A percentile compares a stretch with the other conserved stretches of the same genome.
Conservation (phyloP, 73 alveolate species). For the Tetrahymena elliotti region DNA sequence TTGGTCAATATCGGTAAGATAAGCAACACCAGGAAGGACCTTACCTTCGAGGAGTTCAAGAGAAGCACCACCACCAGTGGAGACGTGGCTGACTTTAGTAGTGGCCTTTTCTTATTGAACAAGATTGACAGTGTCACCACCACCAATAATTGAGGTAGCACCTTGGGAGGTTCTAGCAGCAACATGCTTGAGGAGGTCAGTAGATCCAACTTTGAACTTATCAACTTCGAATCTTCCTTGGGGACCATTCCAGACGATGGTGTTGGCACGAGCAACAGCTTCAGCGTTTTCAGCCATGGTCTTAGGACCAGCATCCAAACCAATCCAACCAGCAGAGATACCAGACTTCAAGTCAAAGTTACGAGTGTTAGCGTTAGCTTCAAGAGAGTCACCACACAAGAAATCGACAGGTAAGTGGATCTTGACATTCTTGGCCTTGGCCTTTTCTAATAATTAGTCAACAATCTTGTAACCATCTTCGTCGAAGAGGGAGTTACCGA, state of each 20-base stretch:
- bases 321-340: slow-evolving; percentile 89
- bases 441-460: slow-evolving; percentile 54
- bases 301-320: slow-evolving; percentile 88
- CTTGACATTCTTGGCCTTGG: neutral
- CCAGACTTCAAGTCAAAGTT: slow-evolving; percentile 50
- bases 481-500: slow-evolving; percentile 87
- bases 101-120: slow-evolving; percentile 47
- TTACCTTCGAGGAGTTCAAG: slow-evolving; percentile 91
- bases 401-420: slow-evolving; percentile 58
- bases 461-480: slow-evolving; percentile 88
- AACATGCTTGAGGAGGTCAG: slow-evolving; percentile 48
- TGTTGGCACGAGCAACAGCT: slow-evolving; percentile 12
- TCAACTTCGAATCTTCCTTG: slow-evolving; percentile 80
- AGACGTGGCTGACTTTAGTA: slow-evolving; percentile 60
- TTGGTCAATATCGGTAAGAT: slow-evolving; percentile 29
- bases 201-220: slow-evolving; percentile 64
- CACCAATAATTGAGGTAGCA: slow-evolving; percentile 81
- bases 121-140: slow-evolving; percentile 84
- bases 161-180: slow-evolving; percentile 59
- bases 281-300: slow-evolving; percentile 28
- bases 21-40: slow-evolving; percentile 70
- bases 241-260: slow-evolving; percentile 80
- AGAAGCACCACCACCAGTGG: slow-evolving; percentile 97
- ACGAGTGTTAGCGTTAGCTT: slow-evolving; percentile 27
- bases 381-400: slow-evolving; percentile 78